These are phyloP conservation scores for Phytophthora syringae DNA, from an alignment of 352 stramenopile species.

Conservation along the genomic window DNA sequence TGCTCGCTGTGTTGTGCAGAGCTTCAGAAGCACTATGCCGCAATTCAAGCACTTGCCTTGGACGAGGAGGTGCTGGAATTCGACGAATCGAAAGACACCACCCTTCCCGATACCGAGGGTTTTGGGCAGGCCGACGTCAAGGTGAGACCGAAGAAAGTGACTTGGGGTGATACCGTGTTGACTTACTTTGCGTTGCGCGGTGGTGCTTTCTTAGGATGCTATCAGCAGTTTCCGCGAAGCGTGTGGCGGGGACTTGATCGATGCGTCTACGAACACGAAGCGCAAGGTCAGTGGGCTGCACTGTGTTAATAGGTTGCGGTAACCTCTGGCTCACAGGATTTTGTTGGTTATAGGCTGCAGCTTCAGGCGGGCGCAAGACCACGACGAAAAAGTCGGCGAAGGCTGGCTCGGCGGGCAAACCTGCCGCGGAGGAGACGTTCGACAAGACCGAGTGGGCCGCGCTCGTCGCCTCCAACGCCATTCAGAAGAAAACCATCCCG, in stretches of 20 bases:
- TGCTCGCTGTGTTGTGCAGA: constrained; percentile 38
- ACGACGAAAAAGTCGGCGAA: constrained; percentile 55
- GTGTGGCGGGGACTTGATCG: constrained; percentile 60
- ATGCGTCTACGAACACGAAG: constrained; percentile 53
- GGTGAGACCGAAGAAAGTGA: constrained; percentile 28
- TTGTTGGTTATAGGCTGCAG: constrained; percentile 27
- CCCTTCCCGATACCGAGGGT: constrained; percentile 72
- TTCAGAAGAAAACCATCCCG: constrained; percentile 78
- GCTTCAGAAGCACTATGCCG: constrained; percentile 87
- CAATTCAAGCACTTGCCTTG: constrained; percentile 77
- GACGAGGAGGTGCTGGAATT: constrained; percentile 79
- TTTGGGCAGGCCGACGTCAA: constrained; percentile 75
- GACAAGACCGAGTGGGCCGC: constrained; percentile 58
- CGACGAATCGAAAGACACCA: constrained; percentile 79
- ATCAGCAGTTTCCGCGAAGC: constrained; percentile 53
- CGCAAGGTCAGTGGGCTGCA: constrained; percentile 42
- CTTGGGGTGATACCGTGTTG: no score
- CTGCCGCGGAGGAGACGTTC: constrained; percentile 44
- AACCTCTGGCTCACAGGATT: not conserved
- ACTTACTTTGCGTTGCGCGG: not conserved
- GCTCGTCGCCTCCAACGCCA: constrained; percentile 50
- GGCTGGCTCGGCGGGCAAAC: constrained; percentile 21
- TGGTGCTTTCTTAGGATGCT: constrained; percentile 42
- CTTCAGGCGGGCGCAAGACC: constrained; percentile 28
- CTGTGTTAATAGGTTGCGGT: not conserved